Percentiles rank a stretch among this genome's conserved stretches.
Conservation (phyloP, 108 stramenopile genomes). For the Skeletonema menzelii region DNA sequence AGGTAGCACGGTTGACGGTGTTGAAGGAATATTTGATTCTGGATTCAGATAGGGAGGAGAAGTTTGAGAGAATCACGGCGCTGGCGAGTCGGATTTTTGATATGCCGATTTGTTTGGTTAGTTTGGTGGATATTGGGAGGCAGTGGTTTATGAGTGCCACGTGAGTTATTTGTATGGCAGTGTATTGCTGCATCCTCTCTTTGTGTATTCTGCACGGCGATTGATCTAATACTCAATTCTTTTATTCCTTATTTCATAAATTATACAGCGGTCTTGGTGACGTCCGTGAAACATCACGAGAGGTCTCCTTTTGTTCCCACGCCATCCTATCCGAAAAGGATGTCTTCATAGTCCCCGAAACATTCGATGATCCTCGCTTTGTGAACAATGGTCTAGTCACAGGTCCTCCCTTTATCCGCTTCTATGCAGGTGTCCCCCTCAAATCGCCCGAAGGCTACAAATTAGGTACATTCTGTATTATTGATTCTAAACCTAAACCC, state of each 20-base stretch:
- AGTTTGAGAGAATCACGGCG: constrained; percentile 65
- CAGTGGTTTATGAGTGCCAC: constrained; percentile 81
- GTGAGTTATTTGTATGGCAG: neutral
- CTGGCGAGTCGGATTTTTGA: constrained; percentile 64
- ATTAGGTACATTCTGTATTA: constrained; percentile 78
- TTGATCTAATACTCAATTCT: neutral
- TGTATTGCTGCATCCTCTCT: neutral
- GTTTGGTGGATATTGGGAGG: constrained; percentile 67
- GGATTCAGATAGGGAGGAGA: constrained; percentile 58
- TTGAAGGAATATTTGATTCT: constrained; percentile 68
- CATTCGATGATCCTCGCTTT: constrained; percentile 69
- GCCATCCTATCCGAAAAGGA: constrained; percentile 56
- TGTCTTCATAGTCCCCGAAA: constrained; percentile 68
- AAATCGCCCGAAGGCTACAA: constrained; percentile 72
- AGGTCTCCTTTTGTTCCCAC: constrained; percentile 84
- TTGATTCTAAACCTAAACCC: constrained; percentile 64
- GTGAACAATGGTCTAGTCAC: constrained; percentile 63
- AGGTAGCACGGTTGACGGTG: constrained; percentile 60
- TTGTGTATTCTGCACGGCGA: too few relatives aligned
- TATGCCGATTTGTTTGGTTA: constrained; percentile 72
- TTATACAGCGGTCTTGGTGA: constrained; percentile 55
- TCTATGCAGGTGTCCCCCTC: constrained; percentile 85
- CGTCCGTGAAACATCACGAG: constrained; percentile 77
- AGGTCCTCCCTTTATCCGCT: constrained; percentile 75
- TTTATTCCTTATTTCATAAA: neutral